Evolutionary conservation across 257 asterid species (phyloP), one percentile per base, ranked within the genome.

Genomic region (Phtheirospermum japonicum): DNA sequence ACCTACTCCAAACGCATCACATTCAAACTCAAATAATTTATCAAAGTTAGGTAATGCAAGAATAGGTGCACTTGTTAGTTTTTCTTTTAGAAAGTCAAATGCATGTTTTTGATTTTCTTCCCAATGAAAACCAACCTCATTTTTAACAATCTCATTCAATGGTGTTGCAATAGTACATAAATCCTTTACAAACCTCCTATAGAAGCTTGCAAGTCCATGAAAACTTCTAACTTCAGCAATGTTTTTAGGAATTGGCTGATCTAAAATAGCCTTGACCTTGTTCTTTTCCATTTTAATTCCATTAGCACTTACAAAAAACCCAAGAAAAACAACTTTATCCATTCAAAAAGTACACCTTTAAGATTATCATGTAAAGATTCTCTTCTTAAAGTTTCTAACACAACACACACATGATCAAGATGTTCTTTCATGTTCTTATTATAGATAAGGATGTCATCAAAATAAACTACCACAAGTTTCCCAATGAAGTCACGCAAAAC

Each of bases 401-500:
- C 31, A 14, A 5, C 48, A 12, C 63, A 30, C 30, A 57, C 46
- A 28, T 55, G 40, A 3, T 6, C 60, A 55, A 28, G 20, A 36
- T 36, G 32, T 7, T 36, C 30, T n/a, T 34, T 28, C 14, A 32
- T 34, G 31, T 4, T 33, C 11, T 36, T 57, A 28, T 48, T 57
- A 57, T 57, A 57, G 30, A 57, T 57, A 16, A 57, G 63, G 16
- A 57, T 57, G 12, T 34, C 63, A 57, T 32, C 37, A 1, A 1
- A 32, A 1, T 32, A 32, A 0, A 32, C 37, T 32, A 32, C 37
- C 4, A 32, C 42, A 30, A 32, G 28, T 33, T 55, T 55, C 39
- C 23, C 61, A n/a, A 32, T 55, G 9, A 32, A 11, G 8, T 12
- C 19, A 12, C 40, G 16, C 61, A 55, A 55, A 55, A 9, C 42